phyloP scores from a whole-genome alignment of 2,329 filamentous ascomycete genomes.

The Aureobasidium sp. region DNA sequence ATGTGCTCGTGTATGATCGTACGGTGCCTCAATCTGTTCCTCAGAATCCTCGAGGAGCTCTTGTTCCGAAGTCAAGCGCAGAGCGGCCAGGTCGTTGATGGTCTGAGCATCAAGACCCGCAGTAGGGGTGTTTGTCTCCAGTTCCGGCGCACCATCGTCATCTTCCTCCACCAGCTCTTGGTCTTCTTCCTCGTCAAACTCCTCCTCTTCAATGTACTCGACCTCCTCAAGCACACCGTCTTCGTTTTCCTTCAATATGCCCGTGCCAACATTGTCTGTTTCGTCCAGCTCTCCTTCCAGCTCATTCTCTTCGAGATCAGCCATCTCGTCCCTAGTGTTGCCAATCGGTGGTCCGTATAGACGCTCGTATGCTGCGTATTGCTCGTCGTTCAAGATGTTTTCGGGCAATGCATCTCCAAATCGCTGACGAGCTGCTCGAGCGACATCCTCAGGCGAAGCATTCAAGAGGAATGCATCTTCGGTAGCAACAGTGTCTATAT shows the following conservation, averaged over 20 bases:
- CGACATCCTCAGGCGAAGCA: slow-evolving; percentile 45
- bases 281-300: slow-evolving; percentile 31
- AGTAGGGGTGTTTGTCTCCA: background rate
- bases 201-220: slow-evolving; percentile 41
- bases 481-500: background rate
- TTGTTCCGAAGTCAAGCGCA: background rate
- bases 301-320: slow-evolving; percentile 21
- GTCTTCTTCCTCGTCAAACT: slow-evolving; percentile 31
- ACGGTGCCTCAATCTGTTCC: background rate
- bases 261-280: slow-evolving; percentile 40
- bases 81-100: background rate
- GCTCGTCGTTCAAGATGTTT: slow-evolving; percentile 58
- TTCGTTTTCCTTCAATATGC: slow-evolving; percentile 47
- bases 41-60: slow-evolving; percentile 17
- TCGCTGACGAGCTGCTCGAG: slow-evolving; percentile 60
- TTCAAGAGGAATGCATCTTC: slow-evolving; percentile 29
- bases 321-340: slow-evolving; percentile 48
- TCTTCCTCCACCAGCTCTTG: slow-evolving; percentile 18
- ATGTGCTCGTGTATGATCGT: slow-evolving; percentile 53
- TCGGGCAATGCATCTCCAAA: slow-evolving; percentile 72
- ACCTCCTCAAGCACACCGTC: slow-evolving; percentile 56
- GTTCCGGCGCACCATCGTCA: slow-evolving; percentile 21
- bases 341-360: slow-evolving; percentile 70
- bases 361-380: slow-evolving; percentile 67
- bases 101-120: slow-evolving; percentile 9